Evolutionary conservation across 75 land plant species (phyloP), one percentile per base, ranked within the genome.

Genomic region (Adiantum capillusveneris): DNA sequence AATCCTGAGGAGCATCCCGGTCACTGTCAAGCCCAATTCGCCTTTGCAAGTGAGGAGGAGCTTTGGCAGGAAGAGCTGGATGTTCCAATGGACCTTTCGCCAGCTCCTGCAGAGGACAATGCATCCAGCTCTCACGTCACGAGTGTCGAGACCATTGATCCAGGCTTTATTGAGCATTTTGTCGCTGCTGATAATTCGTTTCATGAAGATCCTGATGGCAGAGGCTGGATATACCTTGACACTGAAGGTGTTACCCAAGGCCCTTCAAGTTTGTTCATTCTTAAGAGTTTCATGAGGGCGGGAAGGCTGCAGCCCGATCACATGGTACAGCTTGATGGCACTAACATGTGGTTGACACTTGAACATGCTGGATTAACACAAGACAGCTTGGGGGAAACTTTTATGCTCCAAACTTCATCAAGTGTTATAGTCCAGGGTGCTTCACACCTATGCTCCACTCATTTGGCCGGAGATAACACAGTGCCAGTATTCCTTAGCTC

Each of bases 171-270:
- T 29, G 57, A 63, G 12, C 44, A 53, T n/a, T 24, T 42, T 14
- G 57, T 29, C 22, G 3, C 1, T 58, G 21, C 60, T 1, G 16
- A 16, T 1, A 24, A 1, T 16, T 18, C 12, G 9, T 58, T n/a
- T 39, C 11, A 19, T 18, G 41, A 20, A 19, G 16, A 19, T 26
- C 14, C 36, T 58, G 60, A 58, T 58, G 60, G 59, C 17, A 75
- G 72, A 11, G 86, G 85, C 28, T 86, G 85, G 96, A 56, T 68
- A 58, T 90, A 78, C 64, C 67, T 81, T 55, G 90, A 90, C 71
- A 53, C 74, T 48, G 58, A 60, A 59, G 96, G 87, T 25, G 56
- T 65, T 20, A 75, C 79, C 29, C 77, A 64, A 28, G 88, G 96
- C 21, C 92, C 88, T 17, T 61, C 79, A 16, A 80, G 67, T 70